Percentiles rank a stretch among this genome's conserved stretches.
Evolutionary conservation across 2,329 filamentous ascomycete genomes (phyloP).

Genomic region (Penicillium sp.): DNA sequence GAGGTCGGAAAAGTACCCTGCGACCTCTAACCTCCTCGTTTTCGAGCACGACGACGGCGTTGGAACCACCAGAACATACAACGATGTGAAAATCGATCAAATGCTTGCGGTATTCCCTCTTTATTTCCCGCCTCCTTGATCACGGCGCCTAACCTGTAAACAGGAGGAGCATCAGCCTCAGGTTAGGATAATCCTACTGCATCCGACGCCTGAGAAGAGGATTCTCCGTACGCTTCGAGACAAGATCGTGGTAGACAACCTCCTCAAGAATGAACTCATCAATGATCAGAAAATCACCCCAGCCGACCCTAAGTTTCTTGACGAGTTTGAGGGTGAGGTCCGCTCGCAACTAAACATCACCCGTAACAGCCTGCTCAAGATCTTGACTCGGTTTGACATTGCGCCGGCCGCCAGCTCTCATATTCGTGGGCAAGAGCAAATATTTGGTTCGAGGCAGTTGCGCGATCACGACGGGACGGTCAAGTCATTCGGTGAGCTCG

Average conservation of each 20-base stretch:
- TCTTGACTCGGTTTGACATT: slow-evolving; percentile 11
- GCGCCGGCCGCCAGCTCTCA: slow-evolving; percentile 14
- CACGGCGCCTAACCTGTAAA: not conserved
- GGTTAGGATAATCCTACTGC: slow-evolving; percentile 13
- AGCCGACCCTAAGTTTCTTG: not conserved
- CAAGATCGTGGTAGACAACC: slow-evolving; percentile 4
- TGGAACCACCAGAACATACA: not conserved
- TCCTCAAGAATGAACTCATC: slow-evolving; percentile 17
- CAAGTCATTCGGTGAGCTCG: slow-evolving; percentile 7
- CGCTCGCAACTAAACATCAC: slow-evolving; percentile 14
- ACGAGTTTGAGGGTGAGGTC: slow-evolving; percentile 1
- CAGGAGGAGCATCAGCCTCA: slow-evolving; percentile 11
- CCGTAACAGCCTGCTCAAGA: slow-evolving; percentile 7
- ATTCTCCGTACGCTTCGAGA: slow-evolving; percentile 7
- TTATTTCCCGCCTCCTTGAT: not conserved
- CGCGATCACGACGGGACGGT: not conserved
- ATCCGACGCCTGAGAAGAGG: slow-evolving; percentile 10
- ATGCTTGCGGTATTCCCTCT: not conserved
- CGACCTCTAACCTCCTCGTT: slow-evolving; percentile 5
- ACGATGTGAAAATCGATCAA: slow-evolving; percentile 5
- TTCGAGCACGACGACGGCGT: slow-evolving; percentile 12
- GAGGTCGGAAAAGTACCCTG: slow-evolving; percentile 13
- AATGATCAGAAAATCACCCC: not conserved
- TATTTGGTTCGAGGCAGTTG: slow-evolving; percentile 11
- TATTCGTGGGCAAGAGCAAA: slow-evolving; percentile 16